A percentile compares a stretch with the other conserved stretches of the same genome.
Conservation (phyloP, 1,284 basidiomycete genomes). For the Moniliophthora roreri region DNA sequence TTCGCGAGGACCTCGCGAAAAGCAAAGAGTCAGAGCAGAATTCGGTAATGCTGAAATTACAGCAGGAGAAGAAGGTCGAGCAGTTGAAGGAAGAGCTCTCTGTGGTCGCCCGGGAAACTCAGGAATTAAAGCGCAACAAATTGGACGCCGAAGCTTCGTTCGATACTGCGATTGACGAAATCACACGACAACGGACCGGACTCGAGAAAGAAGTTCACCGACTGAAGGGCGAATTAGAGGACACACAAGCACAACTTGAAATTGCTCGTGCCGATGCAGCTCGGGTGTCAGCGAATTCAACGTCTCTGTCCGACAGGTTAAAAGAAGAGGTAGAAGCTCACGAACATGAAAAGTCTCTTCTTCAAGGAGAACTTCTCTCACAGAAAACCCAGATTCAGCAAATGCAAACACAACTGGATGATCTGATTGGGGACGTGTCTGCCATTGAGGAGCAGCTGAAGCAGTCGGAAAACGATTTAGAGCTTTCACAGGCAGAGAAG, state of each 20-base stretch:
- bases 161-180: conserved; percentile 26
- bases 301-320: conserved; percentile 17
- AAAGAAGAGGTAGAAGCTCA: conserved; percentile 22
- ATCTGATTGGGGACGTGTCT: conserved; percentile 12
- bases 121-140: conserved; percentile 21
- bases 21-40: conserved; percentile 8
- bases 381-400: conserved; percentile 13
- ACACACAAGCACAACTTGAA: conserved; percentile 20
- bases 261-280: conserved; percentile 18
- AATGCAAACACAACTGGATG: conserved; percentile 13
- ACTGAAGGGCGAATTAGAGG: conserved; percentile 19
- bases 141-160: conserved; percentile 28
- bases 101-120: conserved; percentile 20
- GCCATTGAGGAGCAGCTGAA: conserved; percentile 25
- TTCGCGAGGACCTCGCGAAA: conserved; percentile 2
- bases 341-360: conserved; percentile 8
- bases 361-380: conserved; percentile 14
- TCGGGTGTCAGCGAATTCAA: conserved; percentile 4
- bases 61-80: conserved; percentile 25
- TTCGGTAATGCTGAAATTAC: conserved; percentile 12
- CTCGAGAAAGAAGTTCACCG: conserved; percentile 9
- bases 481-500: conserved; percentile 48
- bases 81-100: conserved; percentile 27
- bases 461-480: conserved; percentile 24
- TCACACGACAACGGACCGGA: conserved; percentile 15